Evolutionary conservation across 2,329 filamentous ascomycete genomes (phyloP).

Genomic region (Furcasterigmium sp.): DNA sequence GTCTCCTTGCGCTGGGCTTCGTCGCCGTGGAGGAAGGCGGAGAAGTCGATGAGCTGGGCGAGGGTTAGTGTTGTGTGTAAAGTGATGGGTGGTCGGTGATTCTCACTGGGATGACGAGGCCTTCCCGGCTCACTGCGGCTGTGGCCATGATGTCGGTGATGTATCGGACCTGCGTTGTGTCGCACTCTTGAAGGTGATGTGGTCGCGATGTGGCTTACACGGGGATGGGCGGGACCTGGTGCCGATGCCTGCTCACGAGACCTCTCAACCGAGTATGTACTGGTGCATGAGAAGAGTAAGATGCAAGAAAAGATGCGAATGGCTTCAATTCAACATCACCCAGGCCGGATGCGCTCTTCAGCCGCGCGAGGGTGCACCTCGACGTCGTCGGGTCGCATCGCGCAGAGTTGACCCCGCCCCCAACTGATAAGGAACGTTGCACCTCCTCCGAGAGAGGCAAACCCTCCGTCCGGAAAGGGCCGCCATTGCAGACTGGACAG

Average conservation of each 20-base stretch:
- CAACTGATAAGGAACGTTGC: conserved; percentile 1
- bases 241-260: background rate
- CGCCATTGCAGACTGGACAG: background rate
- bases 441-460: background rate
- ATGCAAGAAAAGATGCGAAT: background rate
- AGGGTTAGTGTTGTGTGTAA: conserved; percentile 7
- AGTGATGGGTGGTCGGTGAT: conserved; percentile 14
- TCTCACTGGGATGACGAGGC: conserved; percentile 49
- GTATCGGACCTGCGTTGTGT: background rate
- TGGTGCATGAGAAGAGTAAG: too few species aligned
- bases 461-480: background rate
- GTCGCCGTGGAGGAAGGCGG: conserved; percentile 61
- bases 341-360: background rate
- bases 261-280: too few species aligned
- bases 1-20: conserved; percentile 55
- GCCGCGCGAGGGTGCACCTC: background rate
- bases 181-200: background rate
- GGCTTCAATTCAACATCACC: background rate
- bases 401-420: background rate
- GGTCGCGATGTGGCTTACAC: background rate
- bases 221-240: background rate
- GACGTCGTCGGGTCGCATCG: background rate
- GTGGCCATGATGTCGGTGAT: conserved; percentile 23
- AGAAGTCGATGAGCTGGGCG: conserved; percentile 71
- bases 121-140: conserved; percentile 44